Evolutionary conservation across 345 rosid species (phyloP), one percentile per base, ranked within the genome.

Genomic region (Lumnitzera racemosa): DNA sequence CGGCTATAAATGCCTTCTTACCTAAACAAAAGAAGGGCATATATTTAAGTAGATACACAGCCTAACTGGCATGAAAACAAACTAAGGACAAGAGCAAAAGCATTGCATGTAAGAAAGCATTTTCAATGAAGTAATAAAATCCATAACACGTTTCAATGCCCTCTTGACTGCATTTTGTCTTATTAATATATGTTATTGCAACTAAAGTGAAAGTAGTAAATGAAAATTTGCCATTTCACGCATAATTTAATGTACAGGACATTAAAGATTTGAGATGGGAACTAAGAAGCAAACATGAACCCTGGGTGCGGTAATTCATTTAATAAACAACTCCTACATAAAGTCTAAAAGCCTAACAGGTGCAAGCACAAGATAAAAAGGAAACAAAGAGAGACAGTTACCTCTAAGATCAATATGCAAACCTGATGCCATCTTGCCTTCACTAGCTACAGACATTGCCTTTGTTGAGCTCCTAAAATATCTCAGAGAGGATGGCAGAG

Each of bases 1-100:
- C 97, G 61, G 99, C 99, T 77, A 94, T 83, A 72, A 94, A 94
- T 56, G 97, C 97, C 43, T 91, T 78, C 83, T 90, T 94, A 43
- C 97, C 99, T 92, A 69, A 62, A 78, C n/a, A 60, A 49, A 69
- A 56, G 54, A 58, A 46, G 20, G 43, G n/a, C n/a, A 52, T 50
- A 13, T 24, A 41, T 31, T 49, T 2, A 31, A 36, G 50, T 43
- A 46, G 8, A 43, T 43, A 27, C 47, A 59, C 12, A 7, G 24
- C 46, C 47, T 17, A 47, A 0, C 12, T 25, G 10, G 6, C 51
- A 58, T 31, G 58, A 56, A 51, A 25, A 41, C 16, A 25, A 24
- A 9, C 47, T 23, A 46, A 31, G 13, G 25, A 20, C 55, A 52
- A 52, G 20, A 20, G 7, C 43, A 36, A 36, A 36, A 36, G 43